Base-by-base conservation (phyloP, 495 filamentous ascomycete genomes). In the Penicillium argentinense region DNA sequence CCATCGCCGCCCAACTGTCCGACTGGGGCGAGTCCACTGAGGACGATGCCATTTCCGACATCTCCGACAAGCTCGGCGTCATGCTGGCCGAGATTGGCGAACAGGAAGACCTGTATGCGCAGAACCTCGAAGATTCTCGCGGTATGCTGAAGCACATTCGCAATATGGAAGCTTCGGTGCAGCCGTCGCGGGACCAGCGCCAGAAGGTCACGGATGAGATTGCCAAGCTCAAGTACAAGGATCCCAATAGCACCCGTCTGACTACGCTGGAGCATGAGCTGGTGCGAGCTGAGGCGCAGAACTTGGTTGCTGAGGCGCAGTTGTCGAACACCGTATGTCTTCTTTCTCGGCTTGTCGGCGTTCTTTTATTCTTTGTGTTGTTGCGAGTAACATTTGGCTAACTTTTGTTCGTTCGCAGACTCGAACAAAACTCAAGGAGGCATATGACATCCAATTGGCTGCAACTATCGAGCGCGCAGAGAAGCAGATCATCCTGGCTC, bases 241-340 rank as follows among this genome's bases (percentile, higher is more conserved):
- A 97, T 59, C 91, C 92, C 1, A 73, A 80, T 47, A 90, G 82
- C 54, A 67, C 85, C 0, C 84, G 82, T 60, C 70, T 97, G 34
- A 80, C 86, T 18, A 85, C 81, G 21, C 74, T 97, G 30, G 93
- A 98, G 76, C 92, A 97, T 73, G 93, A 98, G 74, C 80, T 98
- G 34, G 91, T 97, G 5, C 75, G 93, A 49, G 90, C 90, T 12
- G 95, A 97, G 76, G 93, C 93, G 5, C 91, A 97, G 75, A 91
- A 86, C 50, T 65, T 97, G 44, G 93, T 98, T 54, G 95, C 93
- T 3, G 95, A 98, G 68, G 95, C 95, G 16, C 93, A 98, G 70
- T 74, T 98, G 71, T 92, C 87, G 40, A 97, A 97, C 66, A 82
- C 95, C 50, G 89, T 92, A 73, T 14, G 64, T 62, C 29, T 26